Evolutionary conservation across 2,329 filamentous ascomycete genomes (phyloP).

Genomic region (Coniosporium tulheliwenetii): DNA sequence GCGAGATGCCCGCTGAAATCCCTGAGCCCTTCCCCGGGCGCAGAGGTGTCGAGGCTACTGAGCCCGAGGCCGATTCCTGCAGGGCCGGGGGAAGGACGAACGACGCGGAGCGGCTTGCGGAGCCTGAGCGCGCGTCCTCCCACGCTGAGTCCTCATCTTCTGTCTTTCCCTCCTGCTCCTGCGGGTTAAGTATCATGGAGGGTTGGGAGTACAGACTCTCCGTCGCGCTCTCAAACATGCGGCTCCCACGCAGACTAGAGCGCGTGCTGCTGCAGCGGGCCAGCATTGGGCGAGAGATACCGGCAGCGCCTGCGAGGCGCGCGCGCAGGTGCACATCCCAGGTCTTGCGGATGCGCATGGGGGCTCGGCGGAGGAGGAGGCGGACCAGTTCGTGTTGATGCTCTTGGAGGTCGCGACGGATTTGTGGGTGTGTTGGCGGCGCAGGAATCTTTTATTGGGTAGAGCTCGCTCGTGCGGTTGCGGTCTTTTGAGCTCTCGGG

Average conservation of each 20-base stretch:
- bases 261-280: not conserved
- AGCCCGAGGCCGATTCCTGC: no score
- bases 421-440: conserved; percentile 5
- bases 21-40: no score
- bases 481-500: no score
- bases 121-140: no score
- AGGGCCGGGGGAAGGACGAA: no score
- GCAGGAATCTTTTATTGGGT: not conserved
- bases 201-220: not conserved
- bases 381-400: conserved; percentile 10
- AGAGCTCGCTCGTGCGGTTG: no score
- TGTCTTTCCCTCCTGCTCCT: not conserved
- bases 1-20: no score
- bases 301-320: not conserved
- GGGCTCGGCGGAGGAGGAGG: conserved; percentile 14
- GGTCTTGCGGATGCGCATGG: conserved; percentile 2
- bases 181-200: not conserved
- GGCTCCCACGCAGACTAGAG: not conserved
- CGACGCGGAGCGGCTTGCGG: no score
- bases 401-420: conserved; percentile 2
- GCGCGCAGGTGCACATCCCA: not conserved
- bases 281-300: not conserved
- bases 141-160: not conserved
- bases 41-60: no score
- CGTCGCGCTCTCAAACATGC: not conserved